These are phyloP conservation scores for Tylopilus orsonianus DNA, from an alignment of 1,284 basidiomycete species.

Conservation along the genomic window DNA sequence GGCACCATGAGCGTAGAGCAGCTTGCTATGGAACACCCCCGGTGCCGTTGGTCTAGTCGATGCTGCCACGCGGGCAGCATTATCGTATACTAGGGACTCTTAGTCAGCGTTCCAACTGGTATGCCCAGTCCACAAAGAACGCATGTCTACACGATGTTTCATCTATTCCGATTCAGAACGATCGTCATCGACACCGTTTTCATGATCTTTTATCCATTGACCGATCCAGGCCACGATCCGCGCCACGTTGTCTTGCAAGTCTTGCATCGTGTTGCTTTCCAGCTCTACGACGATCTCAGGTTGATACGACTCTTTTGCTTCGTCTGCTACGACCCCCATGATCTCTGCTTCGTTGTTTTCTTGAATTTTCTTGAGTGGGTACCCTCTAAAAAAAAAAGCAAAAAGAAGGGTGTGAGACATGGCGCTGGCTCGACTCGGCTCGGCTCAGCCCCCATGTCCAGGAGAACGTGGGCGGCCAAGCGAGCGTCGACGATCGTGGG, in stretches of 20 bases:
- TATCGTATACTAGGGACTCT: no score
- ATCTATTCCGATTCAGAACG: conserved; percentile 6
- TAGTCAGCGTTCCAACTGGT: no score
- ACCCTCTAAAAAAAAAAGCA: conserved; percentile 55
- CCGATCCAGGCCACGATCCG: conserved; percentile 86
- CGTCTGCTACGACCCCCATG: conserved; percentile 90
- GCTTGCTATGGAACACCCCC: no score
- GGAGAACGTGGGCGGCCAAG: no score
- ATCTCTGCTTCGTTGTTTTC: conserved; percentile 99
- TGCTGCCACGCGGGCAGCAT: no score
- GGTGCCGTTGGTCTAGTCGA: neutral
- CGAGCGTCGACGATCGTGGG: no score
- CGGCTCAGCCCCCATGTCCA: no score
- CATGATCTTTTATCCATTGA: conserved; percentile 67
- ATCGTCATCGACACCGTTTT: neutral
- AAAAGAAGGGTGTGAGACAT: neutral
- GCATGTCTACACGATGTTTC: neutral
- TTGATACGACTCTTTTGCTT: conserved; percentile 86
- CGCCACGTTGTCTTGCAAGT: conserved; percentile 85
- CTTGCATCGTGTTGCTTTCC: conserved; percentile 73
- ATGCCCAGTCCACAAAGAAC: neutral
- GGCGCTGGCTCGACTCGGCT: neutral
- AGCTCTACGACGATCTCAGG: conserved; percentile 87
- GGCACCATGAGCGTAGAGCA: no score
- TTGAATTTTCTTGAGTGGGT: conserved; percentile 90